Conservation (phyloP, 345 rosid genomes). For the Salix suchowensis region DNA sequence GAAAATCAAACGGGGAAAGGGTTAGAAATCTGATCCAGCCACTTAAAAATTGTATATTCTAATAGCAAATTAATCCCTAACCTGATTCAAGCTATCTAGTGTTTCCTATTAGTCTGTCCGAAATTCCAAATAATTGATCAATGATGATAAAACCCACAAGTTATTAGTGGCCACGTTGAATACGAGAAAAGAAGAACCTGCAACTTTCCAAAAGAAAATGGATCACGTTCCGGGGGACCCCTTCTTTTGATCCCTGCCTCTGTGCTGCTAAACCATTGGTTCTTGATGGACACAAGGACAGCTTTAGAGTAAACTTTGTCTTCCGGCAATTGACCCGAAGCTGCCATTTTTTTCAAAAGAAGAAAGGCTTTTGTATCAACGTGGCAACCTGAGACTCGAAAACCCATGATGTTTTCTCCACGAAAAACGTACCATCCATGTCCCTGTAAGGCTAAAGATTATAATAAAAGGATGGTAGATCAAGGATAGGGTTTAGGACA, state of each 20-base stretch:
- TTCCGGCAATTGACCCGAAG: conserved; percentile 13
- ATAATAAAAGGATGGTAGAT: background rate
- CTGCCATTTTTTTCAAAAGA: conserved; percentile 4
- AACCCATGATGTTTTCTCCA: background rate
- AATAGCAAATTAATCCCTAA: too few relatives aligned
- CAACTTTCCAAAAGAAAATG: background rate
- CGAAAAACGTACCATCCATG: background rate
- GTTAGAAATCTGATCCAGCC: too few relatives aligned
- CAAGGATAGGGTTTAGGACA: conserved; percentile 10
- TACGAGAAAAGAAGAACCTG: background rate
- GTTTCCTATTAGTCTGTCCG: background rate
- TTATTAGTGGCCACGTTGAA: conserved; percentile 20
- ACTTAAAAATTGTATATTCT: too few relatives aligned
- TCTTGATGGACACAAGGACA: conserved; percentile 13
- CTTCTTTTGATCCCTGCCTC: background rate
- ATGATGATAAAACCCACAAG: conserved; percentile 1
- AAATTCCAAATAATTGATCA: background rate
- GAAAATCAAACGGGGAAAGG: too few relatives aligned
- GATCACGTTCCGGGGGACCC: background rate
- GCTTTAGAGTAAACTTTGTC: conserved; percentile 20
- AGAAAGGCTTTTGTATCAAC: conserved; percentile 1
- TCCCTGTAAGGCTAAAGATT: background rate
- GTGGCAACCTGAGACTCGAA: conserved; percentile 14
- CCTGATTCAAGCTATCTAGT: too few relatives aligned
- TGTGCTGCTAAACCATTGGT: conserved; percentile 19